Conservation (phyloP, 192 early-diverging fungal genomes). For the Gaertneriomyces sp. region DNA sequence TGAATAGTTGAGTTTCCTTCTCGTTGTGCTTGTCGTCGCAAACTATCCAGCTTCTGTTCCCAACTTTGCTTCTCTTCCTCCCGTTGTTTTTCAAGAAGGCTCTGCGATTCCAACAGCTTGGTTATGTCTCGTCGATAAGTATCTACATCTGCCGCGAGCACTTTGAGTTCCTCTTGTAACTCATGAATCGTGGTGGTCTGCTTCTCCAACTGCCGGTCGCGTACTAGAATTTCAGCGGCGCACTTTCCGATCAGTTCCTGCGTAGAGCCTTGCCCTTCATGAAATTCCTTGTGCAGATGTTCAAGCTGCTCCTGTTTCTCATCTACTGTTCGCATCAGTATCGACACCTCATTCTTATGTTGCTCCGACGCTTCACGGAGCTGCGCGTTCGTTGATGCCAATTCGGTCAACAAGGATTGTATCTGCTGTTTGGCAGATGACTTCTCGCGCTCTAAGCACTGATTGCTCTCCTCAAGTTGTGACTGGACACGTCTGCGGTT, state of each 20-base stretch:
- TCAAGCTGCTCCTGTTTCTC: background rate
- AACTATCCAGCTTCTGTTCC: constrained; percentile 5
- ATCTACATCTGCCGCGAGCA: background rate
- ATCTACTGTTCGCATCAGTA: background rate
- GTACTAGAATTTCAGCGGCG: background rate
- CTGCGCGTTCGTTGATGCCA: constrained; percentile 1
- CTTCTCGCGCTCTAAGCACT: background rate
- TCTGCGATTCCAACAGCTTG: background rate
- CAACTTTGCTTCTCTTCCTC: constrained; percentile 5
- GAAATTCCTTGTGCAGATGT: background rate
- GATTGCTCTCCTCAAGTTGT: constrained; percentile 2
- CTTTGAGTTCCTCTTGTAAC: background rate
- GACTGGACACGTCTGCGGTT: too few relatives aligned
- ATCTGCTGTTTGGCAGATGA: constrained; percentile 2
- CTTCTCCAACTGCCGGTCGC: background rate
- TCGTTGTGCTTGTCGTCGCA: background rate
- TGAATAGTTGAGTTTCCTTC: constrained; percentile 7
- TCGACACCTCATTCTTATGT: constrained; percentile 2
- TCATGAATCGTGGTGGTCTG: background rate
- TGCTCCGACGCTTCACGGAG: background rate
- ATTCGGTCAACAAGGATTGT: background rate
- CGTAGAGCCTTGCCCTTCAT: background rate
- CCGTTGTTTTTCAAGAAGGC: background rate
- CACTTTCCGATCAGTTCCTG: constrained; percentile 1
- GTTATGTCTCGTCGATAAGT: background rate